Evolutionary conservation across 495 filamentous ascomycete species (phyloP).

Genomic region (Hypoxylon perforatum): DNA sequence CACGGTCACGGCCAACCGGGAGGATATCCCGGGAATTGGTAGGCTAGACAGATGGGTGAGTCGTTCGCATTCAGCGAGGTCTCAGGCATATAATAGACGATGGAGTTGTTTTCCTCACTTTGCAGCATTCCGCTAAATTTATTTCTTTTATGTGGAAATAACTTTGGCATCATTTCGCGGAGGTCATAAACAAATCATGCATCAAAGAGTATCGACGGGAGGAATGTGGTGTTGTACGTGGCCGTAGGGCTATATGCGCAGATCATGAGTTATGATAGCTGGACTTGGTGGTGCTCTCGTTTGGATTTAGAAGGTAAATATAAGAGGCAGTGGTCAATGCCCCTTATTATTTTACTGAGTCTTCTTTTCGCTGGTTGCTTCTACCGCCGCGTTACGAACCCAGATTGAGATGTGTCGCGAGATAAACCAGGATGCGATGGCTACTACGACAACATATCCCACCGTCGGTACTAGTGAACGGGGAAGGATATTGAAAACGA

Average conservation of each 20-base stretch:
- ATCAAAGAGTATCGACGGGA: slow-evolving; percentile 12
- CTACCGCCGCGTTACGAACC: slow-evolving; percentile 43
- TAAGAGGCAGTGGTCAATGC: slow-evolving; percentile 28
- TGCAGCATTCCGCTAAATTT: slow-evolving; percentile 26
- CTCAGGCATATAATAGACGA: slow-evolving; percentile 40
- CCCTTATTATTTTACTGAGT: slow-evolving; percentile 47
- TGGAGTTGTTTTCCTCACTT: slow-evolving; percentile 25
- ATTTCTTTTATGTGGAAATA: slow-evolving; percentile 10
- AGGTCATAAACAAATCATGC: slow-evolving; percentile 6
- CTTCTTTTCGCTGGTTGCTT: slow-evolving; percentile 42
- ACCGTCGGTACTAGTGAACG: slow-evolving; percentile 75
- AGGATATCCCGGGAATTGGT: slow-evolving; percentile 47
- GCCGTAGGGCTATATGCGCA: slow-evolving; percentile 1
- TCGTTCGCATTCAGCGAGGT: slow-evolving; percentile 14
- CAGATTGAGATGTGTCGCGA: slow-evolving; percentile 51
- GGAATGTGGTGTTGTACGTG: slow-evolving; percentile 8
- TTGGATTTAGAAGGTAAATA: slow-evolving; percentile 41
- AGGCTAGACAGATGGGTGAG: slow-evolving; percentile 2
- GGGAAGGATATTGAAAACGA: slow-evolving; percentile 76
- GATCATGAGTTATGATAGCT: slow-evolving; percentile 40
- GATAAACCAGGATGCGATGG: slow-evolving; percentile 60
- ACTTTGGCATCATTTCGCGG: slow-evolving; percentile 14
- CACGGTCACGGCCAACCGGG: slow-evolving; percentile 48
- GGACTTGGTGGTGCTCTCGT: slow-evolving; percentile 33
- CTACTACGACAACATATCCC: slow-evolving; percentile 67